Base-by-base conservation (phyloP, 2,329 filamentous ascomycete species). In the Hysterium pulicare region DNA sequence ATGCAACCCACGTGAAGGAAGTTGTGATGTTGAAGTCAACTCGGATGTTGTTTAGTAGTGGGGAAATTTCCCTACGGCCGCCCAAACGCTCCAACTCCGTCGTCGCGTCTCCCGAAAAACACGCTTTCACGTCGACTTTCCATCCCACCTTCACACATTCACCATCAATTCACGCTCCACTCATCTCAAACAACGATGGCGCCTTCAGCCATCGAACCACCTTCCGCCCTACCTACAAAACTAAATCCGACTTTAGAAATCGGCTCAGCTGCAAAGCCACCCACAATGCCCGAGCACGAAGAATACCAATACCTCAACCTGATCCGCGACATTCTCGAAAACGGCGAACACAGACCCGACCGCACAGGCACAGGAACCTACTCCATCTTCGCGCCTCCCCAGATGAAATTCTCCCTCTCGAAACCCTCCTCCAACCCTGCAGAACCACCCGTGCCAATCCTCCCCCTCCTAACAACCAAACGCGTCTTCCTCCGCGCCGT, bases 401-500 rank as follows among this genome's bases (percentile, higher is more conserved):
- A 90, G 24, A 79, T 97, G 37, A 90, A 89, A 61, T 98, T 97
- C 76, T 76, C 78, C 33, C 86, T 98, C 50, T 86, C 84, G 49
- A 76, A 79, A 42, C 67, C 71, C 28, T 66, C 69, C 22, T 53
- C 61, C 41, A 61, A 69, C 45, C 61, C 69, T 34, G 64, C 69
- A 7, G 56, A 58, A 38, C 59, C 66, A 9, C 66, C 68, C 21
- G 71, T 69, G 10, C 83, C 85, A 2, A 76, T 96, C 55, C 80
- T 98, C 16, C 93, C 93, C 19, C 87, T 98, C 54, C 83, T 98
- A 15, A 98, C 93, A 4, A 98, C 93, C 2, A 98, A 98, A 68
- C 89, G 93, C 54, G 93, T 98, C 57, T 97, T 96, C 71, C 79
- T 87, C 23, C 86, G 87, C 47, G 91, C 90, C 57, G 86, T 98